Percentiles rank a stretch among this genome's conserved stretches.
phyloP scores from a whole-genome alignment of 306 rosid genomes.

The Cyamopsis tetragonoloba region DNA sequence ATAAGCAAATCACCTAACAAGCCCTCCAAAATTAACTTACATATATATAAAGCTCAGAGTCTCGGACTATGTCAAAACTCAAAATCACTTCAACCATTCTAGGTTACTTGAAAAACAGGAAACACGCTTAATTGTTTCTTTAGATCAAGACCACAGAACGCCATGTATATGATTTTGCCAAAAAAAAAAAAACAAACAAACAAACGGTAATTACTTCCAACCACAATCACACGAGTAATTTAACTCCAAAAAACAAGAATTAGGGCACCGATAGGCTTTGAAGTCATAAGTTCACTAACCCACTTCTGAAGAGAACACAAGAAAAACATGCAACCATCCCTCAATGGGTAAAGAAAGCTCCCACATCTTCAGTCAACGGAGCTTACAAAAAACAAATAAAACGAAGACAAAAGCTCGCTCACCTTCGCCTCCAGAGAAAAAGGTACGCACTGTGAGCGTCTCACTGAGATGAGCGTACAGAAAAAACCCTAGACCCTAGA shows the following conservation, averaged over 20 bases:
- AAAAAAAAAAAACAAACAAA: too few species aligned
- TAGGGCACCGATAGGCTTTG: neutral
- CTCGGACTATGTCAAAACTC: too few species aligned
- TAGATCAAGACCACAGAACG: neutral
- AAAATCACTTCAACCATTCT: too few species aligned
- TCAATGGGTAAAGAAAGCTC: too few species aligned
- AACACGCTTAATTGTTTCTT: neutral
- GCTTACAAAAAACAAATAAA: neutral
- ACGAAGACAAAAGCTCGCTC: neutral
- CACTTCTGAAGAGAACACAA: neutral
- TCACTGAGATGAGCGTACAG: neutral
- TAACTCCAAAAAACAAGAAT: neutral
- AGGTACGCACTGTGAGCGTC: neutral
- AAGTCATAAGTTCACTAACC: neutral
- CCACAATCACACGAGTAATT: neutral
- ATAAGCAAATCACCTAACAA: too few species aligned
- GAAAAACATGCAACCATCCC: slow-evolving; percentile 21
- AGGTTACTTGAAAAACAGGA: neutral
- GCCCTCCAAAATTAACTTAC: too few species aligned
- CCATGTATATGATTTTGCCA: neutral
- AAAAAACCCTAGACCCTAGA: slow-evolving; percentile 19
- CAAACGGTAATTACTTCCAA: neutral
- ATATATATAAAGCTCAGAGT: too few species aligned
- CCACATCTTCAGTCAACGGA: too few species aligned
- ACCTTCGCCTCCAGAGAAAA: slow-evolving; percentile 2